phyloP scores from a whole-genome alignment of 306 rosid species.

The Oxytropis ochrocephala region DNA sequence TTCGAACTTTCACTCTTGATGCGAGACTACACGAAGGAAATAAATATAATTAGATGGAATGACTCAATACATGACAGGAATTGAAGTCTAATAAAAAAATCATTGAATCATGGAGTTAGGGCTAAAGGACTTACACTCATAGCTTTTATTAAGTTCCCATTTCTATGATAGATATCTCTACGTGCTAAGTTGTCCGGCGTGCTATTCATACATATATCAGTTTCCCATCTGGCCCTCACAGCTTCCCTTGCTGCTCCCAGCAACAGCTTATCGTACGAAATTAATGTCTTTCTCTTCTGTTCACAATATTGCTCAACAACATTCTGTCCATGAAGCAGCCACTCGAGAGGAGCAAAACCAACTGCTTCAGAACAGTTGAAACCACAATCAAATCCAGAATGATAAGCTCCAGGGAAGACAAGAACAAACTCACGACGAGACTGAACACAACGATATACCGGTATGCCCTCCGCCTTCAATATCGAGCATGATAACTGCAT shows the following conservation, averaged over 20 bases:
- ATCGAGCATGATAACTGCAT: slow-evolving; percentile 48
- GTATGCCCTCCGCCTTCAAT: slow-evolving; percentile 60
- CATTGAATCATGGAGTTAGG: not conserved
- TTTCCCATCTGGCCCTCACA: slow-evolving; percentile 71
- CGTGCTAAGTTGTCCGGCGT: slow-evolving; percentile 35
- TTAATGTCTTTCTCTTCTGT: slow-evolving; percentile 50
- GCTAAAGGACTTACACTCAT: slow-evolving; percentile 40
- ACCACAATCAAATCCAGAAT: slow-evolving; percentile 80
- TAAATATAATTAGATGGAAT: not conserved
- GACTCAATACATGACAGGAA: not conserved
- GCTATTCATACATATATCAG: slow-evolving; percentile 33
- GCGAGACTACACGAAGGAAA: slow-evolving; percentile 46
- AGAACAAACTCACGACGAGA: slow-evolving; percentile 72
- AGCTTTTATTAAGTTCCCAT: slow-evolving; percentile 49
- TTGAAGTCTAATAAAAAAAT: not conserved
- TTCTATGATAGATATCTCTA: slow-evolving; percentile 44
- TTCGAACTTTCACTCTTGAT: slow-evolving; percentile 43
- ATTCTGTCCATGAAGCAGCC: slow-evolving; percentile 76
- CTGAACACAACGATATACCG: slow-evolving; percentile 75
- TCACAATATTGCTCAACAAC: slow-evolving; percentile 51
- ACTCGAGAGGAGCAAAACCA: slow-evolving; percentile 73
- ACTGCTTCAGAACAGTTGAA: slow-evolving; percentile 69
- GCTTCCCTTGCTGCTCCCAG: slow-evolving; percentile 79
- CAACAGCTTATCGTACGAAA: slow-evolving; percentile 74
- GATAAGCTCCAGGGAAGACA: slow-evolving; percentile 65